Conservation (phyloP, 495 filamentous ascomycete genomes). For the Delitschia confertaspora region DNA sequence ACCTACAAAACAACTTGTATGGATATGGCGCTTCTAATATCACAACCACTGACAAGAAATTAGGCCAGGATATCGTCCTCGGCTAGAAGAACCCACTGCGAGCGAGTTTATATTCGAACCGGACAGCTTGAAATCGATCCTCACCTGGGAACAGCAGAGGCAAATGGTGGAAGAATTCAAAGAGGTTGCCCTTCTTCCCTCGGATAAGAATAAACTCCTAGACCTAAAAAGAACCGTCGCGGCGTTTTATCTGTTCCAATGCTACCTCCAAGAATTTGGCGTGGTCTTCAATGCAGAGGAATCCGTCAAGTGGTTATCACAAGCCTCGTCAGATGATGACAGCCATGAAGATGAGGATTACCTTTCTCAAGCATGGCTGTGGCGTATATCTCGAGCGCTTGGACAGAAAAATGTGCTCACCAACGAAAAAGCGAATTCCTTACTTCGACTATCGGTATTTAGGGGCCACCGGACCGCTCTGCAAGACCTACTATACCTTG, state of each 20-base stretch:
- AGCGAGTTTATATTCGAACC: conserved; percentile 5
- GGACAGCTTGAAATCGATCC: neutral
- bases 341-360: conserved; percentile 5
- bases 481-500: too few species aligned
- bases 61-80: neutral
- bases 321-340: neutral
- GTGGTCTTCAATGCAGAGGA: neutral
- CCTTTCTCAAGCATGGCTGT: conserved; percentile 1
- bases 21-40: neutral
- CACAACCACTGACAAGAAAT: too few species aligned
- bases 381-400: conserved; percentile 1
- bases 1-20: conserved; percentile 5
- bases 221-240: conserved; percentile 2
- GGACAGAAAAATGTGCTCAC: too few species aligned
- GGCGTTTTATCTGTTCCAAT: conserved; percentile 7
- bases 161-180: conserved; percentile 7
- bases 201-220: neutral
- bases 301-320: neutral
- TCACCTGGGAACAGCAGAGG: conserved; percentile 6
- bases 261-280: conserved; percentile 2
- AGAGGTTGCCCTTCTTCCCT: conserved; percentile 1
- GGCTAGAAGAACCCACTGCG: neutral
- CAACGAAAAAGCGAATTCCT: too few species aligned
- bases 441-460: too few species aligned
- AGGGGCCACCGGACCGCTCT: too few species aligned